phyloP scores from a whole-genome alignment of 176 grass and related monocot genomes.

The Oryza glaberrima region DNA sequence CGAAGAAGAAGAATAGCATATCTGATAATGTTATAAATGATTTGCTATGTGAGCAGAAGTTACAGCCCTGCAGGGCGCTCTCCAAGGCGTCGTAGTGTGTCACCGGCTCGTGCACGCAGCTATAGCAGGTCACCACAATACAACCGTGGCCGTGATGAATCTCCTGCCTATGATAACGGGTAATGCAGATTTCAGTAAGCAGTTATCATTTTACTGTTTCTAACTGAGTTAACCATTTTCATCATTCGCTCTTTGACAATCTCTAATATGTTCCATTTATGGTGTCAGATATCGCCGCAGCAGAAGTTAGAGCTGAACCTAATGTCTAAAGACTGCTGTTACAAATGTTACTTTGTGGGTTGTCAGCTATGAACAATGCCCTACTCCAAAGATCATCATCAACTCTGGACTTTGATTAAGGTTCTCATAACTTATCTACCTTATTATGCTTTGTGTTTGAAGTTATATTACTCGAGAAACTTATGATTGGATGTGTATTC shows the following conservation, averaged over 20 bases:
- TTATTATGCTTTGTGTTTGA: slow-evolving; percentile 53
- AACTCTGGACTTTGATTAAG: slow-evolving; percentile 80
- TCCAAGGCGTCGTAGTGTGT: slow-evolving; percentile 77
- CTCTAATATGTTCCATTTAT: slow-evolving; percentile 8
- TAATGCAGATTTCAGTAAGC: slow-evolving; percentile 38
- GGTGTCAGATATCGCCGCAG: slow-evolving; percentile 70
- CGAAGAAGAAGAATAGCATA: background rate
- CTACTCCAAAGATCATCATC: slow-evolving; percentile 46
- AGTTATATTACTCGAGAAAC: slow-evolving; percentile 48
- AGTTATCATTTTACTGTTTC: background rate
- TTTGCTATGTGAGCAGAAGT: slow-evolving; percentile 65
- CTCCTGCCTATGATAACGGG: slow-evolving; percentile 73
- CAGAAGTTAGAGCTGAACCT: slow-evolving; percentile 62
- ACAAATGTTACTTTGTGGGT: slow-evolving; percentile 39
- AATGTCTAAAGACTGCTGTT: slow-evolving; percentile 23
- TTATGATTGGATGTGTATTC: slow-evolving; percentile 59
- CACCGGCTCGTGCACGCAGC: slow-evolving; percentile 70
- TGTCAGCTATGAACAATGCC: slow-evolving; percentile 57
- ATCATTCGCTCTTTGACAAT: background rate
- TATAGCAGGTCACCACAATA: slow-evolving; percentile 74
- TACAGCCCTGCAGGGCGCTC: slow-evolving; percentile 78
- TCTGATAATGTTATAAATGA: slow-evolving; percentile 37
- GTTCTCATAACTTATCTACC: slow-evolving; percentile 70
- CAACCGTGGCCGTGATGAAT: slow-evolving; percentile 54
- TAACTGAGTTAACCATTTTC: background rate